These are phyloP conservation scores for Rugonectria rugulosa DNA, from an alignment of 2,329 filamentous ascomycete species.

Conservation along the genomic window DNA sequence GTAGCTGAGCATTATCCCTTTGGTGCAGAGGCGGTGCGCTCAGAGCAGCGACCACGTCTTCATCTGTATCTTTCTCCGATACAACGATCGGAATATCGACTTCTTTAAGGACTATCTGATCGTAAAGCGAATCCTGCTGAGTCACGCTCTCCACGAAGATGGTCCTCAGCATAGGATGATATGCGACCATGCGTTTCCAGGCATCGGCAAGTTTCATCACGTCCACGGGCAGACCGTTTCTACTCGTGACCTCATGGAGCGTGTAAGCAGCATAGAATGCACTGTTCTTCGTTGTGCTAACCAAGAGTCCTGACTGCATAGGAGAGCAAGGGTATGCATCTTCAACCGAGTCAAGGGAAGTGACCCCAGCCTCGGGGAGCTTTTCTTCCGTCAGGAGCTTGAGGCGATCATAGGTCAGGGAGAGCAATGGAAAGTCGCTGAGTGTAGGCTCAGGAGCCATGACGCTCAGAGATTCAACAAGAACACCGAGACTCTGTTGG, in stretches of 20 bases:
- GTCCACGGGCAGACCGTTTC: conserved; percentile 29
- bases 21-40: conserved; percentile 14
- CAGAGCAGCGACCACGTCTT: conserved; percentile 15
- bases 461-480: conserved; percentile 4
- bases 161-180: conserved; percentile 54
- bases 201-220: conserved; percentile 21
- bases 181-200: conserved; percentile 51
- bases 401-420: conserved; percentile 28
- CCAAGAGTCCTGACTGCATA: conserved; percentile 48
- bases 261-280: conserved; percentile 45
- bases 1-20: neutral
- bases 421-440: conserved; percentile 29
- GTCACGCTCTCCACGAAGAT: conserved; percentile 57
- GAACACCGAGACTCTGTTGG: conserved; percentile 7
- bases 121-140: conserved; percentile 51
- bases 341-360: conserved; percentile 29
- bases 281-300: conserved; percentile 49
- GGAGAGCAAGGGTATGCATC: conserved; percentile 47
- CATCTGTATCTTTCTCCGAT: conserved; percentile 22
- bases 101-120: conserved; percentile 53
- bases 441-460: conserved; percentile 23
- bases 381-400: conserved; percentile 21
- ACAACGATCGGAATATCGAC: conserved; percentile 15
- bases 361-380: conserved; percentile 20
- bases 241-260: conserved; percentile 34